Conservation (phyloP, 192 early-diverging fungal genomes). For the Phlyctochytrium arcticum region DNA sequence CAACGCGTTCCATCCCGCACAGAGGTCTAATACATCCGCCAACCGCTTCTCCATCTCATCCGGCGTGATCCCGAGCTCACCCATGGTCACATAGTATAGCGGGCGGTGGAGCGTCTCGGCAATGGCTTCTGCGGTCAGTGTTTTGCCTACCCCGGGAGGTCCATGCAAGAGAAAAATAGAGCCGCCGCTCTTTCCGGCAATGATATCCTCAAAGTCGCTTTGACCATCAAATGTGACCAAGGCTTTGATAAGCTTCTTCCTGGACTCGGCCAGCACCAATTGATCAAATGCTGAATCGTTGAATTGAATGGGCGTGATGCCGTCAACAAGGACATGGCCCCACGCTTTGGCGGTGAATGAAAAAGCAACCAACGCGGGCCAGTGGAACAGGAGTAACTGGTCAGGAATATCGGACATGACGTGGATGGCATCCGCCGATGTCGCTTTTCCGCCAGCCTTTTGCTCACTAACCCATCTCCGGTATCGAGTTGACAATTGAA, state of each 20-base stretch:
- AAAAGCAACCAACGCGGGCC: slow-evolving; percentile 57
- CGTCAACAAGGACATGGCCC: slow-evolving; percentile 48
- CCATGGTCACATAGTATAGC: slow-evolving; percentile 58
- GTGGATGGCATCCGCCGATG: slow-evolving; percentile 22
- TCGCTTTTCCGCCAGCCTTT: background rate
- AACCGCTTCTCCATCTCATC: slow-evolving; percentile 51
- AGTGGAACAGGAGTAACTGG: slow-evolving; percentile 23
- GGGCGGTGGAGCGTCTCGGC: slow-evolving; percentile 50
- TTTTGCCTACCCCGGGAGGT: slow-evolving; percentile 54
- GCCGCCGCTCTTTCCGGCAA: slow-evolving; percentile 52
- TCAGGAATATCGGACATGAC: slow-evolving; percentile 18
- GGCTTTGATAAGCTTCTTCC: slow-evolving; percentile 47
- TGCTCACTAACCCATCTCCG: slow-evolving; percentile 24
- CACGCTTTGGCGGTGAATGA: slow-evolving; percentile 51
- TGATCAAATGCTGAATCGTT: slow-evolving; percentile 51
- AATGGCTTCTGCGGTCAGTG: slow-evolving; percentile 60
- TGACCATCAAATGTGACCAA: slow-evolving; percentile 46
- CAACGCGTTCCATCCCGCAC: slow-evolving; percentile 51
- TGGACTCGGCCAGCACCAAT: slow-evolving; percentile 39
- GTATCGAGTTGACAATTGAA: slow-evolving; percentile 34
- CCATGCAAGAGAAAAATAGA: slow-evolving; percentile 55
- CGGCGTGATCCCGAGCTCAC: slow-evolving; percentile 52
- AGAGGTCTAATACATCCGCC: slow-evolving; percentile 47
- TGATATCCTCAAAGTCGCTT: slow-evolving; percentile 40
- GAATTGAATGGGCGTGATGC: slow-evolving; percentile 38